phyloP scores from a whole-genome alignment of 2,329 filamentous ascomycete genomes.

The Apiospora pterosperma region DNA sequence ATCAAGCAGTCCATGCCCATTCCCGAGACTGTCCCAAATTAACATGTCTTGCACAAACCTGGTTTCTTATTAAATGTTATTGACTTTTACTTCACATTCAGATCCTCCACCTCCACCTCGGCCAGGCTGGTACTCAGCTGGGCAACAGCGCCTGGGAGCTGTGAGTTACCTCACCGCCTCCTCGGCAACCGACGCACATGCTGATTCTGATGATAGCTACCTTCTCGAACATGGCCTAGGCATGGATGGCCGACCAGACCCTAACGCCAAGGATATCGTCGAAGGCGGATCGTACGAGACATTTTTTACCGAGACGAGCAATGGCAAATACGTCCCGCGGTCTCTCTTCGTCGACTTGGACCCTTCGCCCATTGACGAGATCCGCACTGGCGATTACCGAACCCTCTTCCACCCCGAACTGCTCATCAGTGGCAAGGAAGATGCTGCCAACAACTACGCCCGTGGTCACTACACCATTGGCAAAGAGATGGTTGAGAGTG shows the following conservation, averaged over 20 bases:
- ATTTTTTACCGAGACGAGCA: constrained; percentile 71
- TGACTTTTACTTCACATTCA: constrained; percentile 23
- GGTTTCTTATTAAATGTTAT: neutral
- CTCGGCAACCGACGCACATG: neutral
- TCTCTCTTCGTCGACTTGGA: constrained; percentile 72
- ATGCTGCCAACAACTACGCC: constrained; percentile 75
- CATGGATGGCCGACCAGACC: constrained; percentile 60
- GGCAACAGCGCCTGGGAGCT: constrained; percentile 75
- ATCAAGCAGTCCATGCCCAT: neutral
- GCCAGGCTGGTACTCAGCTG: constrained; percentile 70
- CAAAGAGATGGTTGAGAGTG: constrained; percentile 71
- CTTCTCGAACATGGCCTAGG: constrained; percentile 70
- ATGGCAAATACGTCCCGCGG: constrained; percentile 68
- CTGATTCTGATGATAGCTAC: constrained; percentile 46
- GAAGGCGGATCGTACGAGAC: constrained; percentile 67
- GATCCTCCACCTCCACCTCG: constrained; percentile 63
- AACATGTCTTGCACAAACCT: neutral
- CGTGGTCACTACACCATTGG: constrained; percentile 74
- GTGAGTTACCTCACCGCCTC: constrained; percentile 45
- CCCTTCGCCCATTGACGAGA: constrained; percentile 71
- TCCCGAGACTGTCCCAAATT: neutral
- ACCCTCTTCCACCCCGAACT: constrained; percentile 71
- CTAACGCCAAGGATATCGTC: constrained; percentile 54
- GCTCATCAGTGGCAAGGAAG: constrained; percentile 71
- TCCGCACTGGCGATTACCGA: constrained; percentile 65